Evolutionary conservation across 1,284 basidiomycete species (phyloP), one percentile per base, ranked within the genome.

Genomic region (Ceratobasidium sp.): DNA sequence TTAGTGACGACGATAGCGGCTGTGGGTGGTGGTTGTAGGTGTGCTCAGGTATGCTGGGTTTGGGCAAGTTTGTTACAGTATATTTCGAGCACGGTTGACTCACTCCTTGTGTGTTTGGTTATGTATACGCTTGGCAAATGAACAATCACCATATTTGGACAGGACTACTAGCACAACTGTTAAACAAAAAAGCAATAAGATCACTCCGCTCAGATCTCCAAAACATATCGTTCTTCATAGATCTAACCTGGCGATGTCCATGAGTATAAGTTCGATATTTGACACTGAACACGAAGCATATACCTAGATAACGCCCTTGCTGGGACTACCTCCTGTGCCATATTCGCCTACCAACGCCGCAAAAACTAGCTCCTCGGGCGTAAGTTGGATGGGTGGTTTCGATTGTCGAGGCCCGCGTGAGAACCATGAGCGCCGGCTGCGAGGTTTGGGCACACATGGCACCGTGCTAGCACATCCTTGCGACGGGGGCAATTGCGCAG

Each of bases 401-500:
- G 64, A 33, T 26, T 48, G 1, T 56, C 38, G 38, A 62, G 61
- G 17, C 38, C 61, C 10, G n/a, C 50, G 50, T 2, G 67, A 40
- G 38, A 69, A 69, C 40, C 50, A 40, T 6, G 50, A 42, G 20
- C 67, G 67, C 67, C 67, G 28, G 33, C 50, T 44, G 10, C 28
- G 48, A 15, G 50, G 52, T n/a, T 69, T 38, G 12, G 50, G 67
- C 6, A 56, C 9, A 13, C 67, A 50, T 23, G 67, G 52, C 42
- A 20, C 28, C 1, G 52, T 42, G 12, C 33, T 9, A 15, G 48
- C 38, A 3, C 15, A n/a, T 20, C 52, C 38, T 20, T 40, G 1
- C 9, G 38, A 23, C 13, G 67, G 56, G 20, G 33, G 6, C 28
- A 56, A 23, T 23, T 42, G 13, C 7, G 38, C 50, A 23, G 50